Base-by-base conservation (phyloP, 345 rosid species). In the Draba incana region DNA sequence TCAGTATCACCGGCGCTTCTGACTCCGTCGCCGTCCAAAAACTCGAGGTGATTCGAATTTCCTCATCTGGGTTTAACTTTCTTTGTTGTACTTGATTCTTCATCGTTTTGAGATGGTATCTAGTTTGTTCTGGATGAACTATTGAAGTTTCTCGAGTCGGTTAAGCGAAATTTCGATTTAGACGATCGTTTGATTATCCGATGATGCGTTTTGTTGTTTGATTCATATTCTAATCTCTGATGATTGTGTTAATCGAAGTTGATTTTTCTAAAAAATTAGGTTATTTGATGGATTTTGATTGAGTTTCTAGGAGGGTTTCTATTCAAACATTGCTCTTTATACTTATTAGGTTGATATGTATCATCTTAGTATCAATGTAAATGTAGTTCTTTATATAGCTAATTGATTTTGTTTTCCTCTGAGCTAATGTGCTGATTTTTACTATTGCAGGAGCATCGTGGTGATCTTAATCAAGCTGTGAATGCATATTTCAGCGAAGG, bases 381-480 rank as follows among this genome's bases (percentile, higher is more conserved):
- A 2, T 25, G 38, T 24, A 11, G 10, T 37, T 11, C 12, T 58
- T 39, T 3, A n/a, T 38, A 3, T 13, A 42, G 4, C 31, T 45
- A 15, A 30, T 48, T 52, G 12, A 24, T 23, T 13, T 0, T 10
- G 10, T 10, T 10, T 12, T 11, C 14, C 10, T 35, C 39, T 2
- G 7, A 57, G 57, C 46, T 11, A 38, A 12, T n/a, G 28, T 55
- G 48, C 7, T 12, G 31, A 0, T 56, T 20, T 44, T 57, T 46
- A 48, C 57, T 10, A 16, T 28, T 41, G 39, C 79, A 95, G 99
- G 98, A 89, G 72, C 90, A 95, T 70, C 80, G 75, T 14, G 97
- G 96, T 66, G 94, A 92, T 84, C 92, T 92, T 63, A 92, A 95
- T 84, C 89, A 87, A 69, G 97, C 99, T 57, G 86, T 95, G 66